Base-by-base conservation (phyloP, 148 eudicot species). In the Nepenthes mirabilis region DNA sequence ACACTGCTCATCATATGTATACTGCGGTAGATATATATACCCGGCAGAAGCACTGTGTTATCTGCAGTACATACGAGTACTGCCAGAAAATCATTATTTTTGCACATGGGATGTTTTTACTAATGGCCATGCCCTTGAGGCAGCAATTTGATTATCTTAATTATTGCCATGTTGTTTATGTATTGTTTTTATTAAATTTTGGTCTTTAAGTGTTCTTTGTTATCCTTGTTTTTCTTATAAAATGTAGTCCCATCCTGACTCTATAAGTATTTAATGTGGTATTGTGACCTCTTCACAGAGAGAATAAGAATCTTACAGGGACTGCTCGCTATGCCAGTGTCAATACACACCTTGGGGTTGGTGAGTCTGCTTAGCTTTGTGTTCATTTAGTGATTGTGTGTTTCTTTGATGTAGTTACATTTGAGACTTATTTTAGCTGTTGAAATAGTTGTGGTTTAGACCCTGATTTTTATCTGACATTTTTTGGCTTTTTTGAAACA, bases 291-390 rank as follows among this genome's bases (percentile, higher is more conserved):
- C 23, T 69, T 23, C 23, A 54, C 83, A 91, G 97, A 78, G 97
- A 91, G 76, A 91, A 91, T 79, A 91, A 91, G 71, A 91, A 88
- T 70, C 96, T 88, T 45, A 91, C 97, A 0, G 97, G 97, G 43
- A 91, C 97, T 52, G 97, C 97, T 71, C 93, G 97, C 70, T 91
- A 91, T 83, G 95, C 97, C 32, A 91, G 97, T 72, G 96, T 91
- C 62, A 91, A 88, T 77, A 91, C 97, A 14, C 97, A 91, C 74
- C 97, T 88, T 65, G 97, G 97, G 70, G 84, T 88, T 73, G 97
- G 97, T 91, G 65, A 81, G 87, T 23, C 23, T 23, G 23, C 23
- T 23, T 23, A 23, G 23, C 23, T 23, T 23, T 23, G 23, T 23
- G 23, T 23, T 23, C 23, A 23, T 23, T 23, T 23, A 23, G 23